These are phyloP conservation scores for Suillus bovinus DNA, from an alignment of 768 basidiomycete species.

Conservation along the genomic window DNA sequence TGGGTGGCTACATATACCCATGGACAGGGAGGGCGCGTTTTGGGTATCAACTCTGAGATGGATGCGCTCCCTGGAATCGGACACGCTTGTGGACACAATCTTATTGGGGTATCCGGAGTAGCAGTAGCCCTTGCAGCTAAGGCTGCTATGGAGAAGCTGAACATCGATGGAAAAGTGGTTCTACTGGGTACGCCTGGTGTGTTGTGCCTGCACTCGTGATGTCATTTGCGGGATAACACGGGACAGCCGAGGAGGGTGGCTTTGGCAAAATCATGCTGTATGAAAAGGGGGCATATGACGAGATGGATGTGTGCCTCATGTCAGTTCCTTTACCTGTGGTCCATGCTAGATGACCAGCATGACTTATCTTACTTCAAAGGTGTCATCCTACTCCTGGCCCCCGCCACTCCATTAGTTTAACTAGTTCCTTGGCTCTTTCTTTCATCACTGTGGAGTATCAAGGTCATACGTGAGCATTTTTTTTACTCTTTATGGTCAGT, in stretches of 20 bases:
- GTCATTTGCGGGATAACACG: background rate
- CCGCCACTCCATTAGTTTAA: conserved; percentile 57
- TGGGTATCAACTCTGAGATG: conserved; percentile 79
- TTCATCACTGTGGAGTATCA: conserved; percentile 56
- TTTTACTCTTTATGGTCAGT: background rate
- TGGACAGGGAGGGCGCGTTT: conserved; percentile 59
- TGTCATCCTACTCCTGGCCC: conserved; percentile 78
- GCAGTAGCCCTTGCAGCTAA: conserved; percentile 65
- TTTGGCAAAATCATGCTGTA: conserved; percentile 65
- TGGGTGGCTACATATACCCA: conserved; percentile 65
- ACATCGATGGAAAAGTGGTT: conserved; percentile 62
- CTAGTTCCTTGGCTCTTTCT: conserved; percentile 59
- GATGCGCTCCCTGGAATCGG: conserved; percentile 53
- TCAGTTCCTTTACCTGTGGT: conserved; percentile 23
- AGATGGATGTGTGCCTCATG: conserved; percentile 74
- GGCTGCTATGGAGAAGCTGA: conserved; percentile 53
- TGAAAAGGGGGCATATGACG: conserved; percentile 64
- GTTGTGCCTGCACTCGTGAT: conserved; percentile 3
- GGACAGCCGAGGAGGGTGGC: conserved; percentile 70
- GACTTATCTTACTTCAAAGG: conserved; percentile 36
- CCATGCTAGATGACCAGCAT: background rate
- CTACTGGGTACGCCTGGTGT: conserved; percentile 73
- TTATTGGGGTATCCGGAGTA: conserved; percentile 70
- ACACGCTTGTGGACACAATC: conserved; percentile 75
- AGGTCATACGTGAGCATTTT: conserved; percentile 60